Evolutionary conservation across 202 grass and related monocot genomes (phyloP).

Genomic region (Saccharum hybrid): DNA sequence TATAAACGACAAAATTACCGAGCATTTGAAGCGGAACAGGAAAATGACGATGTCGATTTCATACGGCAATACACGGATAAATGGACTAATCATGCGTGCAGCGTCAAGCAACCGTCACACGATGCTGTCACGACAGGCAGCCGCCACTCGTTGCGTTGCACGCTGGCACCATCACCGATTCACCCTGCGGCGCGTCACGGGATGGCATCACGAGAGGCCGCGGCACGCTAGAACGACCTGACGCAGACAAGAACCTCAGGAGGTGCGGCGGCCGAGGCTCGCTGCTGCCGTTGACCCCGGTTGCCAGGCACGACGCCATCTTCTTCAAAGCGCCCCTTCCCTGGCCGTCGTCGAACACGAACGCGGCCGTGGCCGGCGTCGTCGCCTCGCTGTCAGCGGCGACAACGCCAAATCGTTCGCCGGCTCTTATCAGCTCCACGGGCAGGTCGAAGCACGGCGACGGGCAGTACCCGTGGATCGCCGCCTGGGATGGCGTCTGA

Average conservation of each 20-base stretch:
- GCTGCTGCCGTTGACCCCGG: neutral
- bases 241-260: constrained; percentile 46
- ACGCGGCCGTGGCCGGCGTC: constrained; percentile 37
- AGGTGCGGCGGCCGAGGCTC: constrained; percentile 28
- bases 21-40: neutral
- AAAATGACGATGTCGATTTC: neutral
- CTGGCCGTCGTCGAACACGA: constrained; percentile 34
- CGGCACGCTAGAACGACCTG: neutral
- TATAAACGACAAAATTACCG: neutral
- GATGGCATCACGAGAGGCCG: constrained; percentile 13
- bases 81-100: neutral
- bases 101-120: neutral
- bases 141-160: neutral
- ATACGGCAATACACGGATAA: neutral
- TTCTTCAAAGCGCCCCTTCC: constrained; percentile 30
- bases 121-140: neutral
- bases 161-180: constrained; percentile 4
- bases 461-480: constrained; percentile 43
- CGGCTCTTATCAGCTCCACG: constrained; percentile 45
- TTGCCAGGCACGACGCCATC: constrained; percentile 50
- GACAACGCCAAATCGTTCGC: neutral
- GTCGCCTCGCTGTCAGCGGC: constrained; percentile 4
- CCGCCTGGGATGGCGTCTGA: neutral
- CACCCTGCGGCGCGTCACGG: neutral
- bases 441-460: constrained; percentile 65